Percentiles rank a stretch among this genome's conserved stretches.
Conservation (phyloP, 208 protist genomes). For the Acanthamoeba royreba region DNA sequence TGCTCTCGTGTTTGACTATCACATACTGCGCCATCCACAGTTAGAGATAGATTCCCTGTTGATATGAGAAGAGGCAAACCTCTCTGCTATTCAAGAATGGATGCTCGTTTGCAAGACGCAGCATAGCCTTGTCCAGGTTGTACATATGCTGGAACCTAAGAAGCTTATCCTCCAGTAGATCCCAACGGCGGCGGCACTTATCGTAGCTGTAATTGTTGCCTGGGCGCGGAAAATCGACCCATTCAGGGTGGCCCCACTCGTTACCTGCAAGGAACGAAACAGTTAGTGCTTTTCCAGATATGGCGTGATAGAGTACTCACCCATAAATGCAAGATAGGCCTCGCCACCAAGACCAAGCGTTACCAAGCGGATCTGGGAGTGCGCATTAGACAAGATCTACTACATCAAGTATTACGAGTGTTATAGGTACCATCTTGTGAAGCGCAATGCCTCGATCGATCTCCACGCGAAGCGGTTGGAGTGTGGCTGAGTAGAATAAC, state of each 20-base stretch:
- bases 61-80: too few relatives aligned
- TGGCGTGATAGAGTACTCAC: not conserved
- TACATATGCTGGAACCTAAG: conserved; percentile 81
- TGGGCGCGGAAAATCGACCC: conserved; percentile 90
- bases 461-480: conserved; percentile 50
- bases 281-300: not conserved
- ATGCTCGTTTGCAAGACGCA: conserved; percentile 55
- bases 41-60: too few relatives aligned
- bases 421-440: conserved; percentile 85
- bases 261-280: conserved; percentile 82
- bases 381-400: not conserved
- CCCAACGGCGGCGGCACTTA: conserved; percentile 85
- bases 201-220: conserved; percentile 84
- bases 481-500: conserved; percentile 74
- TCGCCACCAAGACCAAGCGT: conserved; percentile 29
- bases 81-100: conserved; percentile 49
- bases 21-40: not conserved
- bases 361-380: not conserved
- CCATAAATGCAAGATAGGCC: conserved; percentile 77
- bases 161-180: conserved; percentile 74
- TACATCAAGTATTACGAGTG: not conserved
- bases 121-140: conserved; percentile 82
- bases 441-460: conserved; percentile 84
- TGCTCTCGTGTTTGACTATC: conserved; percentile 69
- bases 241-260: conserved; percentile 94